phyloP scores from a whole-genome alignment of 768 basidiomycete species.

The Mrakia frigida region DNA sequence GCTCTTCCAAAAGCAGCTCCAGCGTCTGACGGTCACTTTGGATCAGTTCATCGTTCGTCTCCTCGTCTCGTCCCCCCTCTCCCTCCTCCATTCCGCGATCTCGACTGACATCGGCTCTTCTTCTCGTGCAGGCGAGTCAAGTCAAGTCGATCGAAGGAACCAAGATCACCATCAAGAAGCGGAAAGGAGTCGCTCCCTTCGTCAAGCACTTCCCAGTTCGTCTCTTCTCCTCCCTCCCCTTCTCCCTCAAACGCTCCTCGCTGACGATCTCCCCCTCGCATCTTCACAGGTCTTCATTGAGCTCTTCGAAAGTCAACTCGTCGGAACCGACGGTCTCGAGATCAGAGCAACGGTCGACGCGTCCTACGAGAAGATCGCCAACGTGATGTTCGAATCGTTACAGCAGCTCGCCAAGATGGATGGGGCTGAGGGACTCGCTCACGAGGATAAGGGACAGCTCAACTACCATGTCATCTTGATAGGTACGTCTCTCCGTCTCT shows the following conservation, averaged over 20 bases:
- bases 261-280: not conserved
- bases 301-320: conserved; percentile 76
- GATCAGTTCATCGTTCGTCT: conserved; percentile 55
- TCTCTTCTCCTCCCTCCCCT: not conserved
- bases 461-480: conserved; percentile 94
- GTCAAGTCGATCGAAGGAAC: conserved; percentile 83
- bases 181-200: conserved; percentile 85
- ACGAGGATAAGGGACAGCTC: conserved; percentile 90
- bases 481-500: conserved; percentile 53
- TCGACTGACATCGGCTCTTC: conserved; percentile 6
- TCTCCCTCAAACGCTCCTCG: not conserved
- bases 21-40: conserved; percentile 64
- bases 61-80: not conserved
- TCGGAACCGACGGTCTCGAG: conserved; percentile 68
- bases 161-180: conserved; percentile 84
- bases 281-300: conserved; percentile 58
- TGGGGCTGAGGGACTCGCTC: conserved; percentile 53
- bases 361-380: conserved; percentile 82
- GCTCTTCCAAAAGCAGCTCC: conserved; percentile 76
- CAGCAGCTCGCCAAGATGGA: conserved; percentile 96
- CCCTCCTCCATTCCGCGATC: not conserved
- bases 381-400: conserved; percentile 83
- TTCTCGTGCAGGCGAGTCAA: conserved; percentile 63
- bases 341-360: conserved; percentile 70
- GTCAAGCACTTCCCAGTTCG: conserved; percentile 79